Conservation (phyloP, 345 rosid species). For the Erysimum cheiranthoides region DNA sequence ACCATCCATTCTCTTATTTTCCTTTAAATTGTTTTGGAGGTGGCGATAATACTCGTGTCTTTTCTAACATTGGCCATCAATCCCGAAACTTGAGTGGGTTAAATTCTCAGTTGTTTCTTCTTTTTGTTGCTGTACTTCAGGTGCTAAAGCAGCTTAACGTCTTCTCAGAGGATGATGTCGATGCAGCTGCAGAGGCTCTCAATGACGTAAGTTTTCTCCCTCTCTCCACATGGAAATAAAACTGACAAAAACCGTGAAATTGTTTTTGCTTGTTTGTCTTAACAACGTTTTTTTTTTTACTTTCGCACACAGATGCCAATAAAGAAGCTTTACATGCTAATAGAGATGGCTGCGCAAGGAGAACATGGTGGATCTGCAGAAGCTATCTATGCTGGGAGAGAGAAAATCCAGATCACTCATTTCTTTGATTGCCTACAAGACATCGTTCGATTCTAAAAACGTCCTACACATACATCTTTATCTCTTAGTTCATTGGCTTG, state of each 20-base stretch:
- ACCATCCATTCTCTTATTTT: not conserved
- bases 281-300: not conserved
- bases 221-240: not conserved
- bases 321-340: conserved; percentile 84
- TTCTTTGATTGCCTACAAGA: conserved; percentile 88
- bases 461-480: not conserved
- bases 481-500: conserved; percentile 15
- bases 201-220: conserved; percentile 65
- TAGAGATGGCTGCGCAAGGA: conserved; percentile 98
- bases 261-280: not conserved
- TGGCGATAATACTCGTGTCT: not conserved
- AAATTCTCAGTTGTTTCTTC: not conserved
- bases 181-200: conserved; percentile 79
- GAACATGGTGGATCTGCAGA: conserved; percentile 79
- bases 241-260: not conserved
- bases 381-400: conserved; percentile 69
- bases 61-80: not conserved
- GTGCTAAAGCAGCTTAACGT: conserved; percentile 77
- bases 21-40: not conserved
- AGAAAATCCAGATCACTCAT: conserved; percentile 73
- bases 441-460: conserved; percentile 56
- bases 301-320: conserved; percentile 48
- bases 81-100: not conserved
- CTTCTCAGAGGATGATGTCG: conserved; percentile 71
- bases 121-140: conserved; percentile 42